Conservation (phyloP, 169 alveolate genomes). For the Eimeria acervulina region DNA sequence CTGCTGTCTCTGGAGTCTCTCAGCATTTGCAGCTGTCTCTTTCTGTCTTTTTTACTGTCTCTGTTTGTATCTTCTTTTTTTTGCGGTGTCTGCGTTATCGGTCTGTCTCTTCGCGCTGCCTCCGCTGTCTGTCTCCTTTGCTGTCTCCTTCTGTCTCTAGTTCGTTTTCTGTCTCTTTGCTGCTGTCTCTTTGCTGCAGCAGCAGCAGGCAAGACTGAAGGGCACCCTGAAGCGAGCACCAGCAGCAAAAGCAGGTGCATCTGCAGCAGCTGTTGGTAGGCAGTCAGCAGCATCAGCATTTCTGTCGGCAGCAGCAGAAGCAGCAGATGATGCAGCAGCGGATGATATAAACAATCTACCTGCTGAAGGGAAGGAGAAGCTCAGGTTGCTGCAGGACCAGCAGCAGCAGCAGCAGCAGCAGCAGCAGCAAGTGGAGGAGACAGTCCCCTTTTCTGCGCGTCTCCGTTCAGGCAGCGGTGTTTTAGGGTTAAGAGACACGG, state of each 20-base stretch:
- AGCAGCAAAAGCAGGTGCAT: neutral
- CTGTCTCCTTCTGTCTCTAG: neutral
- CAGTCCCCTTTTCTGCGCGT: neutral
- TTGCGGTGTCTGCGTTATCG: neutral
- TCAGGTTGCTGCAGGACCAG: neutral
- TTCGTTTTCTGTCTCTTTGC: neutral
- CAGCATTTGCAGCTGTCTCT: neutral
- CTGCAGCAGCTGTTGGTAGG: neutral
- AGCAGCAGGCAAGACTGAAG: neutral
- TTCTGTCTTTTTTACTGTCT: too few species aligned
- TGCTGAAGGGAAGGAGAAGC: neutral
- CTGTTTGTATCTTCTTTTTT: too few species aligned
- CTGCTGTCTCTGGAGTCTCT: neutral
- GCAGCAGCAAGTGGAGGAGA: neutral
- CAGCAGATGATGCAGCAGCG: neutral
- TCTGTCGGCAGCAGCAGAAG: neutral
- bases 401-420: slow-evolving; percentile 20
- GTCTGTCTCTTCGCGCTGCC: neutral
- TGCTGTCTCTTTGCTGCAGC: slow-evolving; percentile 5
- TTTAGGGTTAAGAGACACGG: neutral
- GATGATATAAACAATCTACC: neutral
- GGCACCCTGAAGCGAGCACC: neutral
- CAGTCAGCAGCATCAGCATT: neutral
- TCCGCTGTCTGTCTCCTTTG: neutral
- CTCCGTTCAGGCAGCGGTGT: neutral